phyloP scores from a whole-genome alignment of 192 early-diverging fungal genomes.

The Backusella psychrophila region DNA sequence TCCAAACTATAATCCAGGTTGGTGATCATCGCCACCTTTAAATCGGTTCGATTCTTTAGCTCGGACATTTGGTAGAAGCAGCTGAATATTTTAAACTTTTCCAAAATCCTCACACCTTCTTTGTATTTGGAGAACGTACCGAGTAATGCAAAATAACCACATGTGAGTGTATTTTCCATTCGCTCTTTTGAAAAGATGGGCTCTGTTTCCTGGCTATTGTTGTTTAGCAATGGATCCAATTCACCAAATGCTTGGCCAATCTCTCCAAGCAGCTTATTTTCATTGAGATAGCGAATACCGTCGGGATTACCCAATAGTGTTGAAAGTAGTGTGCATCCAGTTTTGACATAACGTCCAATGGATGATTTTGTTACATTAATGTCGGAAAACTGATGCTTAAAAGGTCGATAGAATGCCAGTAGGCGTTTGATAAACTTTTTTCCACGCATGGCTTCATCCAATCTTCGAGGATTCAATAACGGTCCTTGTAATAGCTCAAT shows the following conservation, averaged over 20 bases:
- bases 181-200: slow-evolving; percentile 72
- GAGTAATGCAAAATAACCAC: slow-evolving; percentile 78
- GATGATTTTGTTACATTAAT: slow-evolving; percentile 49
- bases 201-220: slow-evolving; percentile 45
- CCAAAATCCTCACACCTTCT: slow-evolving; percentile 65
- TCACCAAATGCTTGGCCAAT: slow-evolving; percentile 73
- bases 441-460: slow-evolving; percentile 72
- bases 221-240: slow-evolving; percentile 61
- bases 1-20: slow-evolving; percentile 77
- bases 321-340: slow-evolving; percentile 69
- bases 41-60: slow-evolving; percentile 72
- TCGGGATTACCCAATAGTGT: slow-evolving; percentile 60
- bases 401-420: slow-evolving; percentile 70
- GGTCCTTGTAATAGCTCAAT: slow-evolving; percentile 77
- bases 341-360: slow-evolving; percentile 46
- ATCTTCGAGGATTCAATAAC: slow-evolving; percentile 62
- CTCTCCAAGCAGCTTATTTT: slow-evolving; percentile 68
- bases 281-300: slow-evolving; percentile 65
- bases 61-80: slow-evolving; percentile 78
- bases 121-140: slow-evolving; percentile 59
- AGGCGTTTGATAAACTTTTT: slow-evolving; percentile 74
- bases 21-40: slow-evolving; percentile 69
- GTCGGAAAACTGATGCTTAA: slow-evolving; percentile 69
- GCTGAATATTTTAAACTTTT: slow-evolving; percentile 79
- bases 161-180: slow-evolving; percentile 68